These are phyloP conservation scores for Dimargaris xerosporica DNA, from an alignment of 192 early-diverging fungal species.

Conservation along the genomic window DNA sequence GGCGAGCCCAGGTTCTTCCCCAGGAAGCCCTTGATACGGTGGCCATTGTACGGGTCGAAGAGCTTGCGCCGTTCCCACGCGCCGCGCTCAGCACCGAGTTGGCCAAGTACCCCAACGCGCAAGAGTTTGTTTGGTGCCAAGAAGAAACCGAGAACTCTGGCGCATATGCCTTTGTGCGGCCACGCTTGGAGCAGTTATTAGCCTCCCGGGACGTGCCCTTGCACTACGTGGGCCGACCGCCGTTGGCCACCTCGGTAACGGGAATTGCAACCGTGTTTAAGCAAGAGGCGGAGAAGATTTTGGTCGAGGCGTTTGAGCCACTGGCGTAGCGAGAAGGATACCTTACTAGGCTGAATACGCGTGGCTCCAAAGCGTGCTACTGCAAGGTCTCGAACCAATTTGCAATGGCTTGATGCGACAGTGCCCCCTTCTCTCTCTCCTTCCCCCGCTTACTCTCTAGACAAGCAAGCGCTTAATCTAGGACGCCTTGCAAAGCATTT, in stretches of 20 bases:
- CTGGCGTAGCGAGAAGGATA: neutral
- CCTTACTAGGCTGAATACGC: too few relatives aligned
- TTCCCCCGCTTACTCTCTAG: too few relatives aligned
- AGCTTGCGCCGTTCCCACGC: constrained; percentile 81
- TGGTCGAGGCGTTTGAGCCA: constrained; percentile 29
- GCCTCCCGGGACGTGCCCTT: constrained; percentile 32
- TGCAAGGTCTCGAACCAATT: too few relatives aligned
- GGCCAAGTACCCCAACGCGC: constrained; percentile 39
- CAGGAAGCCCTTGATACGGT: constrained; percentile 32
- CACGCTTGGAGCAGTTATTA: constrained; percentile 61
- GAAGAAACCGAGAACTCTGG: constrained; percentile 95
- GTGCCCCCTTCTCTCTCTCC: too few relatives aligned
- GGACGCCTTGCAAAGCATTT: too few relatives aligned
- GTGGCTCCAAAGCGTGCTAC: too few relatives aligned
- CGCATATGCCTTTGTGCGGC: constrained; percentile 73
- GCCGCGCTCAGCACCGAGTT: constrained; percentile 47
- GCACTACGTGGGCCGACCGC: constrained; percentile 53
- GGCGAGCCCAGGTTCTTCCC: constrained; percentile 25
- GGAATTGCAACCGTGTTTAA: constrained; percentile 56
- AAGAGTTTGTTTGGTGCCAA: constrained; percentile 62
- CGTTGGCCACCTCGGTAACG: constrained; percentile 65
- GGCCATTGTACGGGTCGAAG: constrained; percentile 80
- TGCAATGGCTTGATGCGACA: too few relatives aligned
- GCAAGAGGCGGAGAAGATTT: constrained; percentile 42
- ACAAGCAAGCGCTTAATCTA: too few relatives aligned